Percentiles rank a stretch among this genome's conserved stretches.
Evolutionary conservation across 257 asterid species (phyloP).

Genomic region (Solanum megistacrolobum): DNA sequence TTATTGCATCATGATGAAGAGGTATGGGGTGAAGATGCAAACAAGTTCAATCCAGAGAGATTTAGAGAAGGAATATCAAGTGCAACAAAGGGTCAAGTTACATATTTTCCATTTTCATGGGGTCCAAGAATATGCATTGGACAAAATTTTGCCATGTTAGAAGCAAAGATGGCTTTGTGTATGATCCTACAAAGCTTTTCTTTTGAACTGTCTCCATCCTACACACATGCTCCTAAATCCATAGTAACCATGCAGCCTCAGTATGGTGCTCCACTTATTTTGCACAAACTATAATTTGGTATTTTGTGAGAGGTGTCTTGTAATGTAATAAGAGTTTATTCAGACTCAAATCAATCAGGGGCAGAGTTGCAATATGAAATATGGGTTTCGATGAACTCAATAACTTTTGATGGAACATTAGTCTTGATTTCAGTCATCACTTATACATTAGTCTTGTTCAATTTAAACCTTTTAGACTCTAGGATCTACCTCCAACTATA

Average conservation of each 20-base stretch:
- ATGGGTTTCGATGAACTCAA: no score
- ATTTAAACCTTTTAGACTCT: background rate
- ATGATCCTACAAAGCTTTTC: constrained; percentile 26
- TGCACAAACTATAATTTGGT: constrained; percentile 4
- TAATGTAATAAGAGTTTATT: background rate
- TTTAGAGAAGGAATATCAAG: background rate
- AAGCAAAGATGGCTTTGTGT: constrained; percentile 20
- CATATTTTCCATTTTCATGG: constrained; percentile 20
- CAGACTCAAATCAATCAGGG: background rate
- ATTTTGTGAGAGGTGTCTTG: background rate
- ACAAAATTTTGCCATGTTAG: constrained; percentile 21
- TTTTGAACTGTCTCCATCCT: constrained; percentile 23
- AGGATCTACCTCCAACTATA: background rate
- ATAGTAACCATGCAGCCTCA: constrained; percentile 19
- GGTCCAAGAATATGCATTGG: constrained; percentile 37
- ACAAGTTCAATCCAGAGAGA: background rate
- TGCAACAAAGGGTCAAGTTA: background rate
- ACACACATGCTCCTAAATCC: constrained; percentile 19
- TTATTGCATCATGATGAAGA: background rate
- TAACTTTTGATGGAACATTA: no score
- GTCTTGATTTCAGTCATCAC: no score
- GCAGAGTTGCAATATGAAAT: background rate
- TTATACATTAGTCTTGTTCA: background rate
- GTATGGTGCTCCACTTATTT: constrained; percentile 15
- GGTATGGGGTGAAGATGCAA: background rate